Evolutionary conservation across 257 asterid genomes (phyloP).

Genomic region (Penstemon davidsonii): DNA sequence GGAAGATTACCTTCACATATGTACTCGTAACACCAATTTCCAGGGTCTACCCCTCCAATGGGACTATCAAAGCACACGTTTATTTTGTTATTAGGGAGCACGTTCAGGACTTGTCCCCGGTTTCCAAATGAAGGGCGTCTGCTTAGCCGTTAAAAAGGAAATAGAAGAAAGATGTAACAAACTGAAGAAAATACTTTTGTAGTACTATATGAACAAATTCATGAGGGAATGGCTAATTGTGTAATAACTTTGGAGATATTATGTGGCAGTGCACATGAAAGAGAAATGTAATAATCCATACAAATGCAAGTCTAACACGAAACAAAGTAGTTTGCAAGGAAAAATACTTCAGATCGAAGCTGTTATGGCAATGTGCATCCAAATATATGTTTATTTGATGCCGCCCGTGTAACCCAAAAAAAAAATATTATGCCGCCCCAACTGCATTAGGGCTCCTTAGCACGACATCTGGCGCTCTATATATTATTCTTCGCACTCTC

Average conservation of each 20-base stretch:
- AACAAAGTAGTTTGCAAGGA: neutral
- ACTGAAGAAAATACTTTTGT: neutral
- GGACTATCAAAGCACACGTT: conserved; percentile 17
- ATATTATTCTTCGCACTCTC: too few species aligned
- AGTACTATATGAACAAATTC: neutral
- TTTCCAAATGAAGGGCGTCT: conserved; percentile 15
- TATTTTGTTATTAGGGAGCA: neutral
- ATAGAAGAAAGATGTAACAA: neutral
- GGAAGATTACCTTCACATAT: conserved; percentile 12
- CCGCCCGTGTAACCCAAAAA: too few species aligned
- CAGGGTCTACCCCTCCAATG: conserved; percentile 5
- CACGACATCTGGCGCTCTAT: neutral
- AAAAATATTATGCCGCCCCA: too few species aligned
- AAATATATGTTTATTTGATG: too few species aligned
- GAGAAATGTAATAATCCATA: neutral
- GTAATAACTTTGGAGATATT: neutral
- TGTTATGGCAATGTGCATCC: too few species aligned
- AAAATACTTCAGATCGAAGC: too few species aligned
- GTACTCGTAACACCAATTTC: neutral
- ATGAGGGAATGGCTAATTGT: neutral
- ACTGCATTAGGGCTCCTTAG: too few species aligned
- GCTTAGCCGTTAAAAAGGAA: conserved; percentile 8
- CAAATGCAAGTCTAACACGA: too few species aligned
- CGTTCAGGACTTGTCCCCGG: conserved; percentile 6
- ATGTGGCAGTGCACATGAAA: conserved; percentile 2